Percentiles rank a stretch among this genome's conserved stretches.
Conservation (phyloP, 495 filamentous ascomycete genomes). For the Trichoderma gamsii region DNA sequence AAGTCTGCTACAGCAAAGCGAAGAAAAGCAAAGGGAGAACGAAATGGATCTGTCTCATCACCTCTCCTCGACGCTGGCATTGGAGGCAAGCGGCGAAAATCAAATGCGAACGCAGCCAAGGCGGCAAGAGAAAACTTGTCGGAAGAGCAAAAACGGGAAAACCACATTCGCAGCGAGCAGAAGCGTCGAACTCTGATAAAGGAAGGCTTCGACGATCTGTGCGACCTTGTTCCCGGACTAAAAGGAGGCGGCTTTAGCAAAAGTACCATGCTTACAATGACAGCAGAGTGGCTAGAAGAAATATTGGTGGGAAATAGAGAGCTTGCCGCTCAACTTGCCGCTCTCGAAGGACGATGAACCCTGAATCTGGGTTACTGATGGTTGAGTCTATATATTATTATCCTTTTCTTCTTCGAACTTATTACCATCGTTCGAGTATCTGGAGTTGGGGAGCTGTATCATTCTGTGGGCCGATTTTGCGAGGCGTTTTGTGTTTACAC, state of each 20-base stretch:
- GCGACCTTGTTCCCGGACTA: constrained; percentile 64
- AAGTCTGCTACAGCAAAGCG: neutral
- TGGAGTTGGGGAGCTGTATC: constrained; percentile 13
- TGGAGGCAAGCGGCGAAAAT: constrained; percentile 24
- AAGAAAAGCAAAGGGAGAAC: constrained; percentile 18
- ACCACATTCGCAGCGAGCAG: constrained; percentile 86
- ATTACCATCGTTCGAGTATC: neutral
- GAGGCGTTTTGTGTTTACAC: constrained; percentile 1
- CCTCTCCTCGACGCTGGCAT: neutral
- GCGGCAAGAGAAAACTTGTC: constrained; percentile 66
- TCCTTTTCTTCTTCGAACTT: neutral
- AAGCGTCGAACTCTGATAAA: constrained; percentile 75
- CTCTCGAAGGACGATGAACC: constrained; percentile 11
- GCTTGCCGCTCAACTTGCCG: constrained; percentile 38
- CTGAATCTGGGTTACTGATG: neutral
- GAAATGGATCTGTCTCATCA: constrained; percentile 14
- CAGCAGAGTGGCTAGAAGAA: constrained; percentile 67
- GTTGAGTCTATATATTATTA: neutral
- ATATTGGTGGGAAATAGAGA: constrained; percentile 60
- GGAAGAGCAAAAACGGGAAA: constrained; percentile 76
- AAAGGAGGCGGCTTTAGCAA: constrained; percentile 68
- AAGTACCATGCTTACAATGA: constrained; percentile 64
- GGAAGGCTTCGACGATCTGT: constrained; percentile 68
- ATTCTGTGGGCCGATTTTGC: neutral
- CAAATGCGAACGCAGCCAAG: constrained; percentile 35